Base-by-base conservation (phyloP, 305 asterid species). In the Rubia balearica region DNA sequence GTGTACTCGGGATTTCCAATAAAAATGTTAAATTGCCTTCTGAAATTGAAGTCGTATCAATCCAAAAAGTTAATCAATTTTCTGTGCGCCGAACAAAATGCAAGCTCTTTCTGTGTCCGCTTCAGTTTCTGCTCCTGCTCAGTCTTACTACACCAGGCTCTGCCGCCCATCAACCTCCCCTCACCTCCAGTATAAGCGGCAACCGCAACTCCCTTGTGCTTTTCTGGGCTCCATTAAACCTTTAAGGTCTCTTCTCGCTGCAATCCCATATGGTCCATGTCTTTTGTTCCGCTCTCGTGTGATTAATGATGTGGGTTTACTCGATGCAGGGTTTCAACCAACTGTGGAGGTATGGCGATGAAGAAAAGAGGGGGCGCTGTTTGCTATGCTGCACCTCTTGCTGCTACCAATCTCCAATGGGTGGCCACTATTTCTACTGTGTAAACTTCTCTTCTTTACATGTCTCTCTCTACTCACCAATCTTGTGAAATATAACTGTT, bases 331-430 rank as follows among this genome's bases (percentile, higher is more conserved):
- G 83, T n/a, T 71, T 40, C 74, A 38, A 53, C 16, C 51, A 74
- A 71, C 64, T 17, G 70, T 9, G 74, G 57, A 63, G 71, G 74
- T 63, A 73, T 67, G 74, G 72, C 66, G 76, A 81, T 80, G 85
- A 80, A 67, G 67, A 78, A 67, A 79, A 87, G 67, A 74, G 67
- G 80, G 60, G 91, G 89, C 42, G 86, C 85, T 5, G 93, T 89
- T 76, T 89, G 96, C 77, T 83, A 77, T 69, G 77, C 95, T 49
- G 81, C 82, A 42, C 86, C 87, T 74, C 81, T 93, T 53, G 36
- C 88, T 55, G 82, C 90, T 63, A 68, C 63, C 70, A 85, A 87
- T 81, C 89, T 94, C 33, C 96, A 89, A 68, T 88, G 92, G 95
- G 72, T 87, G 81, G 83, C 89, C 46, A 48, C 93, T 78, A 71